These are phyloP conservation scores for Talaromyces sp. DNA, from an alignment of 2,329 filamentous ascomycete species.

Conservation along the genomic window DNA sequence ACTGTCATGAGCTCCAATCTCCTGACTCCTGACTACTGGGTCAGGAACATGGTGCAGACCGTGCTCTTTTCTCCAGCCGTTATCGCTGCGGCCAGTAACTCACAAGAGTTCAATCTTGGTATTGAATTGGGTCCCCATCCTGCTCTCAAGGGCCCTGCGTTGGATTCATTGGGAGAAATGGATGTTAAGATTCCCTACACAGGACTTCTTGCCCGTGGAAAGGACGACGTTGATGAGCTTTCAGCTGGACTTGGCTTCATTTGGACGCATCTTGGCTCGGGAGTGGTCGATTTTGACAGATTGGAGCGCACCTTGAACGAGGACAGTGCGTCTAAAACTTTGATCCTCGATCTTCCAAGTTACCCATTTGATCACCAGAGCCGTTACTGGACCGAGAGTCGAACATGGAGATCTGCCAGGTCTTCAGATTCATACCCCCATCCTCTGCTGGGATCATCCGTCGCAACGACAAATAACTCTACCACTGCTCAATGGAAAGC, in stretches of 20 bases:
- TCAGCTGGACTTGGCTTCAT: conserved; percentile 25
- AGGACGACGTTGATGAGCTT: conserved; percentile 15
- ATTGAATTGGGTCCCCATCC: conserved; percentile 39
- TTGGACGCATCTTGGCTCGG: conserved; percentile 10
- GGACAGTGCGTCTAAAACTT: background rate
- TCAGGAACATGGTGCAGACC: conserved; percentile 36
- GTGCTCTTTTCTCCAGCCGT: conserved; percentile 39
- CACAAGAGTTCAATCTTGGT: conserved; percentile 12
- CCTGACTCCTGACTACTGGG: conserved; percentile 34
- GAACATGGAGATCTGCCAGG: background rate
- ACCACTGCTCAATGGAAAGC: background rate
- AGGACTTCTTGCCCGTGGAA: conserved; percentile 12
- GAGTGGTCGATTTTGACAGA: conserved; percentile 11
- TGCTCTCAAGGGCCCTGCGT: conserved; percentile 30
- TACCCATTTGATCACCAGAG: conserved; percentile 3
- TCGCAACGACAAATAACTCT: no score
- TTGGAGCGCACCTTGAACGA: background rate
- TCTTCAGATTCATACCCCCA: background rate
- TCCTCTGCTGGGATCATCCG: background rate
- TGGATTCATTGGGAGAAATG: conserved; percentile 11
- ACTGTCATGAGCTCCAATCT: background rate
- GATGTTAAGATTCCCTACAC: conserved; percentile 14
- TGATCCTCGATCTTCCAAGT: conserved; percentile 1
- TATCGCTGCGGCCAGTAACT: conserved; percentile 2
- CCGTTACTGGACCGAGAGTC: background rate